A percentile compares a stretch with the other conserved stretches of the same genome.
Conservation (phyloP, 495 filamentous ascomycete genomes). For the Delitschia confertaspora region DNA sequence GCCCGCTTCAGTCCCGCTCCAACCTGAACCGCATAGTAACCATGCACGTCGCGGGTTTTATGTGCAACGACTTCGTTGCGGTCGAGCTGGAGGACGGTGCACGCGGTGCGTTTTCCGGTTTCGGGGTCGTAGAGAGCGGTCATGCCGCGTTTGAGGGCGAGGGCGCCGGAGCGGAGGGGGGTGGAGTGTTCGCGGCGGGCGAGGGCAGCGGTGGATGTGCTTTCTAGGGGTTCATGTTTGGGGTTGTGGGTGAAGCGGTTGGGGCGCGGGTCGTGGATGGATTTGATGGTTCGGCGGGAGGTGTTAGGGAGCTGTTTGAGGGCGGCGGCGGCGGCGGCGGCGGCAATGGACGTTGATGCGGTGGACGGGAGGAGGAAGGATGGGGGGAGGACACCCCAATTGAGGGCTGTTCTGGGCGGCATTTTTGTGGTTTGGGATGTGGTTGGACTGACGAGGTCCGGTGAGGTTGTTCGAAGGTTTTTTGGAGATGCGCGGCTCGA, state of each 20-base stretch:
- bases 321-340: constrained; percentile 14
- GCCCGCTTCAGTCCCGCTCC: constrained; percentile 70
- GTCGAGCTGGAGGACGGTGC: constrained; percentile 91
- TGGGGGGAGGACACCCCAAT: constrained; percentile 21
- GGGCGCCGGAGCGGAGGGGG: constrained; percentile 69
- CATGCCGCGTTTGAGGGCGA: constrained; percentile 91
- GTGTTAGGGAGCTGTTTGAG: constrained; percentile 40
- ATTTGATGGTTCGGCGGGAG: constrained; percentile 29
- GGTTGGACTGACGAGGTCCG: not conserved
- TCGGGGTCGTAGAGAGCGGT: constrained; percentile 72
- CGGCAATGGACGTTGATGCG: constrained; percentile 16
- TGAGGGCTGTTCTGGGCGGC: constrained; percentile 27
- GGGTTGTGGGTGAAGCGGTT: constrained; percentile 66
- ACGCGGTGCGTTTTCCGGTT: constrained; percentile 68
- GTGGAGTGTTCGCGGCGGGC: constrained; percentile 65
- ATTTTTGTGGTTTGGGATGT: constrained; percentile 18
- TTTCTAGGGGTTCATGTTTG: constrained; percentile 57
- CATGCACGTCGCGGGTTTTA: constrained; percentile 72
- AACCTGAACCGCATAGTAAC: constrained; percentile 88
- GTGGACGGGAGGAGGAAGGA: constrained; percentile 26
- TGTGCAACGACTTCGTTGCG: constrained; percentile 76
- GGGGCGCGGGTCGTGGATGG: constrained; percentile 50
- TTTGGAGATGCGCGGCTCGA: constrained; percentile 8
- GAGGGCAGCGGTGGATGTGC: constrained; percentile 70
- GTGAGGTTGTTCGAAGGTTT: constrained; percentile 4